Conservation (phyloP, 23 red algal species). For the Gracilariopsis chorda region DNA sequence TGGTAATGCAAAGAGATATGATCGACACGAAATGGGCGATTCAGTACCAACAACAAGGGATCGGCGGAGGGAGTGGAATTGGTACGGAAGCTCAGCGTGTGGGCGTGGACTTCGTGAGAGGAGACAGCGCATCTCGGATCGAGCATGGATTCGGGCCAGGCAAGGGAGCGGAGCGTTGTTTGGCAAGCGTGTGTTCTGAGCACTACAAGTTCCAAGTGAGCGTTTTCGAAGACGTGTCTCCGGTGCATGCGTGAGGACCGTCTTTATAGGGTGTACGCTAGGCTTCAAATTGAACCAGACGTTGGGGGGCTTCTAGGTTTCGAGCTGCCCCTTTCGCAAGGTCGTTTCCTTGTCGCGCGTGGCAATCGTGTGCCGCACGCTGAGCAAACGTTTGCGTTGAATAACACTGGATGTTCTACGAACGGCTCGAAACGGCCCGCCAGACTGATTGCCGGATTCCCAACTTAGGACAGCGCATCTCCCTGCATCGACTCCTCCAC, state of each 20-base stretch:
- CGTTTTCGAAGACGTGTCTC: conserved; percentile 26
- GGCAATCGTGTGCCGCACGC: background rate
- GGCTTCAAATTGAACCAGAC: too few relatives aligned
- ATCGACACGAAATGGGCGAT: too few relatives aligned
- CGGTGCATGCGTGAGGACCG: background rate
- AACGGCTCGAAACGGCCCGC: conserved; percentile 1
- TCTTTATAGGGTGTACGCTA: background rate
- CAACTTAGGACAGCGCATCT: conserved; percentile 27
- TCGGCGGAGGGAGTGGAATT: background rate
- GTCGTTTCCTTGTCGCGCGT: too few relatives aligned
- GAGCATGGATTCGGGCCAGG: background rate
- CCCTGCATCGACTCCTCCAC: too few relatives aligned
- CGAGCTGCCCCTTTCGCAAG: too few relatives aligned
- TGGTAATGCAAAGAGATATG: too few relatives aligned
- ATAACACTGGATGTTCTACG: background rate
- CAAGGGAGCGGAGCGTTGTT: conserved; percentile 10
- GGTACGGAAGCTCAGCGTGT: background rate
- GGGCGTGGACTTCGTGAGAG: background rate
- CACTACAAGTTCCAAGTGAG: conserved; percentile 11
- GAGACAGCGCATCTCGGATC: background rate
- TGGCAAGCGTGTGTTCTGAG: background rate
- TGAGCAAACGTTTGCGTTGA: background rate
- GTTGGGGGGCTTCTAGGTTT: too few relatives aligned
- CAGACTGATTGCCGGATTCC: too few relatives aligned
- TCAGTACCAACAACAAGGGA: background rate